Conservation (phyloP, 2,329 filamentous ascomycete genomes). For the Arthrobotrys conoides region DNA sequence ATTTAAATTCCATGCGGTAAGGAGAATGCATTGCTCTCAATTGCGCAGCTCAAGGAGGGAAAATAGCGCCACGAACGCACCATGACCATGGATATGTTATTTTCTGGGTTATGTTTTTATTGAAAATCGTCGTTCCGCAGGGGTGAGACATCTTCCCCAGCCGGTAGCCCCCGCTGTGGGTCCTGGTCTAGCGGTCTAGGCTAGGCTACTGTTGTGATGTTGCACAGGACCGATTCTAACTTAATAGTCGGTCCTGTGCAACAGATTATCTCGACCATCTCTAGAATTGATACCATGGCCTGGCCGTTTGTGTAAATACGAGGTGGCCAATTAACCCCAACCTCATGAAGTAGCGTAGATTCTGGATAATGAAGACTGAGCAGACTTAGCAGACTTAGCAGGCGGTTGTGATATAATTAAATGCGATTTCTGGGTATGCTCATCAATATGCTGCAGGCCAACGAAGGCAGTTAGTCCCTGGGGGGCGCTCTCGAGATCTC, state of each 20-base stretch:
- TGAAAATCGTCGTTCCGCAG: not conserved
- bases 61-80: slow-evolving; percentile 11
- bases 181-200: not conserved
- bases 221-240: not conserved
- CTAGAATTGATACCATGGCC: not conserved
- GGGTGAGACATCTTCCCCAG: not conserved
- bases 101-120: not conserved
- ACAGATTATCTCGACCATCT: not conserved
- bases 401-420: not conserved
- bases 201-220: not conserved
- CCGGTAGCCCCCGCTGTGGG: not conserved
- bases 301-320: too few relatives aligned
- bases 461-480: not conserved
- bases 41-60: not conserved
- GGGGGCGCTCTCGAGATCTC: not conserved
- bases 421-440: not conserved
- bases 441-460: not conserved
- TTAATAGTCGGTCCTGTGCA: not conserved
- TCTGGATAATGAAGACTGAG: not conserved
- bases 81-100: not conserved
- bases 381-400: too few relatives aligned
- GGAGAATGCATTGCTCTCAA: not conserved
- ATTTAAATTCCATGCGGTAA: slow-evolving; percentile 2
- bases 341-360: not conserved
- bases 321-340: not conserved